Base-by-base conservation (phyloP, 176 grass and related monocot species). In the Calamus simplicifolius region DNA sequence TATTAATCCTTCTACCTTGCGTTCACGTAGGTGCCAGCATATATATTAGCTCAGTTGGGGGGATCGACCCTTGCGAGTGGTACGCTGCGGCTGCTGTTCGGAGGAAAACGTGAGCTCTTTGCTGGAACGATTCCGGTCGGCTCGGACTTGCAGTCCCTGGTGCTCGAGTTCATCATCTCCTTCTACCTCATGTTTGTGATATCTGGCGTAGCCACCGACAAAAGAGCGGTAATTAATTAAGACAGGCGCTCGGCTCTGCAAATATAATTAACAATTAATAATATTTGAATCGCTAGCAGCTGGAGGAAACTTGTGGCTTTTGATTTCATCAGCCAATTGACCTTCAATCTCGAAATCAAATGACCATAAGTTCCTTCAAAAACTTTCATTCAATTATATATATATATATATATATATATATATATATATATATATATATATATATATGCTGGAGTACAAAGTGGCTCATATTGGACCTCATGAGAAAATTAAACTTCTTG, bases 121-220 rank as follows among this genome's bases (percentile, higher is more conserved):
- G 67, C 80, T 0, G 89, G 84, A 0, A 93, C 89, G 3, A 69
- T 84, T 0, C 89, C 89, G 1, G 10, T 67, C 0, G 89, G 89
- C 0, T 93, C 89, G 16, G 84, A 93, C 5, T 80, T 76, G 2
- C 89, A 88, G 63, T 88, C 84, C 6, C 76, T 93, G 10, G 80
- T 93, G 1, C 74, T 88, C 1, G 84, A 93, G 80, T 84, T 88
- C 80, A 93, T 93, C 54, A 85, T 61, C 76, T 77, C 87, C 15
- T 90, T 90, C 64, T 90, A 86, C 87, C 82, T 90, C 59, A 90
- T 90, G 87, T 93, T 93, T 75, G 84, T 93, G 57, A 88, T 93
- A 73, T 93, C 89, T 25, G 83, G 89, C 56, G 89, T 93, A 7
- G 80, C 81, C 30, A 93, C 89, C 4, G 89, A 93, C 68, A 93